Conservation (phyloP, 169 alveolate species). For the Cryptosporidium sp. region DNA sequence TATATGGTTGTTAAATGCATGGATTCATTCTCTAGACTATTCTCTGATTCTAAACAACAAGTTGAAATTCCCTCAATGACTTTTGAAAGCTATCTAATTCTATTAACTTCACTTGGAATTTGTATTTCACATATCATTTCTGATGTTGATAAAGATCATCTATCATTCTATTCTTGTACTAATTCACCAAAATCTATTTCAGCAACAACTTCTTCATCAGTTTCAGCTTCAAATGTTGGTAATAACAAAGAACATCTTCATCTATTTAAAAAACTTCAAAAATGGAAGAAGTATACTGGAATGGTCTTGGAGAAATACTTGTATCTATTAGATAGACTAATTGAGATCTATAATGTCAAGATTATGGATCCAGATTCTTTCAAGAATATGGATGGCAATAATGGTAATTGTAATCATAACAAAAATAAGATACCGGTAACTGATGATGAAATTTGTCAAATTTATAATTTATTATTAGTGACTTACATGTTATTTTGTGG, state of each 20-base stretch:
- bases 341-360: neutral
- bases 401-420: neutral
- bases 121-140: slow-evolving; percentile 24
- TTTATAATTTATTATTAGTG: slow-evolving; percentile 18
- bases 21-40: slow-evolving; percentile 26
- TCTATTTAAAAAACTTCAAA: neutral
- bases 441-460: neutral
- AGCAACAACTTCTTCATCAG: neutral
- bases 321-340: slow-evolving; percentile 1
- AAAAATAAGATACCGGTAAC: neutral
- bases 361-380: neutral
- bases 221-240: neutral
- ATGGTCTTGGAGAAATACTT: slow-evolving; percentile 28
- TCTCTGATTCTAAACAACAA: neutral
- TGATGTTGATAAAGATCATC: neutral
- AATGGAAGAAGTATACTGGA: slow-evolving; percentile 44
- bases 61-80: slow-evolving; percentile 58
- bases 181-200: neutral
- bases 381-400: no score
- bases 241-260: neutral
- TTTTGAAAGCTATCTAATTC: slow-evolving; percentile 43
- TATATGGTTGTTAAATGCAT: slow-evolving; percentile 24
- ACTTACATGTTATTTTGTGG: slow-evolving; percentile 45
- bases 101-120: slow-evolving; percentile 32
- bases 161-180: neutral